Percentiles rank a stretch among this genome's conserved stretches.
phyloP scores from a whole-genome alignment of 257 asterid genomes.

The Dorcoceras hygrometricum region DNA sequence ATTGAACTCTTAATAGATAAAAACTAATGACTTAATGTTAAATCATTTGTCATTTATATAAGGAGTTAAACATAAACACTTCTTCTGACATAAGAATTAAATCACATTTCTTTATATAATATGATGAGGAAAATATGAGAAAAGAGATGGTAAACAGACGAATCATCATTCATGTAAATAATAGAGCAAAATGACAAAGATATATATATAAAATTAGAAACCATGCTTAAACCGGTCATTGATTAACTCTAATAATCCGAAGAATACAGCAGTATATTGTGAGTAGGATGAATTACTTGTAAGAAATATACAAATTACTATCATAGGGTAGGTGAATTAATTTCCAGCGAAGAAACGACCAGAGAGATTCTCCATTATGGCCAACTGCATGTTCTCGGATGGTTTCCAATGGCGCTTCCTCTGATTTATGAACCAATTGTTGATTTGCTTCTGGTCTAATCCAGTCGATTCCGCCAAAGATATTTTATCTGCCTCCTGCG shows the following conservation, averaged over 20 bases:
- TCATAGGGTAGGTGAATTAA: constrained; percentile 50
- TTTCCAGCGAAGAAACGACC: constrained; percentile 58
- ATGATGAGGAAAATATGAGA: neutral
- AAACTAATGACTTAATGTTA: no score
- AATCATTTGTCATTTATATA: no score
- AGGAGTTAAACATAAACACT: no score
- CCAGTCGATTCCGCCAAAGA: constrained; percentile 76
- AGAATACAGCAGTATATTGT: neutral
- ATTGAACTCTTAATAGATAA: no score
- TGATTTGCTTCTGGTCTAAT: constrained; percentile 87
- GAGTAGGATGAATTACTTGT: neutral
- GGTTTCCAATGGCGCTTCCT: constrained; percentile 97
- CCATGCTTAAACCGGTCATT: neutral
- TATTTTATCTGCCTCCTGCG: constrained; percentile 76
- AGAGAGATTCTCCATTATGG: constrained; percentile 74
- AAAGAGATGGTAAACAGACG: no score
- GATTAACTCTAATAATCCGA: neutral
- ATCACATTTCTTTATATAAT: no score
- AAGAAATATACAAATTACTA: constrained; percentile 16
- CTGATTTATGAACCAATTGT: constrained; percentile 95
- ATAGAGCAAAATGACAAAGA: no score
- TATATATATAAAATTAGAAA: no score
- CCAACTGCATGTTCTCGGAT: constrained; percentile 85
- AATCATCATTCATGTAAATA: neutral
- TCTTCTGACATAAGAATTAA: no score